Evolutionary conservation across 2,329 filamentous ascomycete species (phyloP), one percentile per base, ranked within the genome.

Genomic region (Apiospora saccharicola): DNA sequence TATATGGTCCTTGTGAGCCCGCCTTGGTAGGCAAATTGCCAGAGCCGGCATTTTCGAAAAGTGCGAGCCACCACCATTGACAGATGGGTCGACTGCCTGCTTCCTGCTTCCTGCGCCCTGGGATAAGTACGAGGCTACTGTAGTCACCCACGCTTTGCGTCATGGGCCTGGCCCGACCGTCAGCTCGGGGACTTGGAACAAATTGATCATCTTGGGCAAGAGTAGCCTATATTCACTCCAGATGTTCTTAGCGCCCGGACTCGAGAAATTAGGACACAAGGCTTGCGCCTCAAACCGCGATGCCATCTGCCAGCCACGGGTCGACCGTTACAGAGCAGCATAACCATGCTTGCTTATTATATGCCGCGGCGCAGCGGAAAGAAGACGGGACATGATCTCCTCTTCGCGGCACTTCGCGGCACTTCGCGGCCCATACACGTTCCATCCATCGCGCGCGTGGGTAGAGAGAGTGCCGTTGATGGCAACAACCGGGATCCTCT

Each of bases 31-130:
- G 30, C 8, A 64, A 14, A 64, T 37, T 64, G 34, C 57, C 57
- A 64, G 34, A 41, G 30, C 34, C 57, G 57, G 57, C 57, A 64
- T 64, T 64, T 64, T 64, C 57, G 12, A 41, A 64, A 64, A 64
- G 57, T 64, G 57, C 57, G 30, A 41, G 34, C 19, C 57, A 64
- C 8, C 57, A 64, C 19, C 57, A n/a, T 37, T 34, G 30, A 64
- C 57, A n/a, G 37, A 41, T 41, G 37, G 37, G 37, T 41, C 37
- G 37, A 41, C 37, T 41, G 37, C 37, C 37, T 41, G 37, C 37
- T 41, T 41, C 37, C 37, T 41, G 37, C 37, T 8, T 10, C 37
- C 37, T 41, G 37, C 37, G 37, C 37, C 37, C 37, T 41, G 37
- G 37, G 37, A 41, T 41, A 41, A 41, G 37, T 37, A 61, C 53